Evolutionary conservation across 139 green algal genomes (phyloP).

Genomic region (Coccomyxa sp.): DNA sequence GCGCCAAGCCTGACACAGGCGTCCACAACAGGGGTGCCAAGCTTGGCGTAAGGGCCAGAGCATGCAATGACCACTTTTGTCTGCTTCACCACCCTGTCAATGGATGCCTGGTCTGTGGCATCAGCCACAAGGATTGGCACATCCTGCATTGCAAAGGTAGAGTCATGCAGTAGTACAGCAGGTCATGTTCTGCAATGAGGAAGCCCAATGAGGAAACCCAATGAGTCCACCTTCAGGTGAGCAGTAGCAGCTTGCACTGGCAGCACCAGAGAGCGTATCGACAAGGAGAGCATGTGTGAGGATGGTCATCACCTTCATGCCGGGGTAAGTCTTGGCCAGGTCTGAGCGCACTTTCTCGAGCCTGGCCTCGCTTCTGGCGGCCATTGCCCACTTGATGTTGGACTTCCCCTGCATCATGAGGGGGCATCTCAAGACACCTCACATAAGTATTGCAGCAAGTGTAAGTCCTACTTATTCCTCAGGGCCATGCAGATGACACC

Average conservation of each 20-base stretch:
- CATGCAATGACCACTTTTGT: constrained; percentile 68
- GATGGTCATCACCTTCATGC: constrained; percentile 12
- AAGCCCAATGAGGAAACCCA: too few species aligned
- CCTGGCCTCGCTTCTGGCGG: constrained; percentile 65
- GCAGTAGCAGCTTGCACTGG: background rate
- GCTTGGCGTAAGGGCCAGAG: constrained; percentile 60
- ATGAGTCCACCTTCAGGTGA: too few species aligned
- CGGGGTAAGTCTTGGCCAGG: constrained; percentile 38
- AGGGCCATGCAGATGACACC: too few species aligned
- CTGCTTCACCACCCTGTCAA: constrained; percentile 45
- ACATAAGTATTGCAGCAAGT: too few species aligned
- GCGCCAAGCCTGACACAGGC: constrained; percentile 60
- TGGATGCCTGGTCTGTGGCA: constrained; percentile 39
- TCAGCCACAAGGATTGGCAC: constrained; percentile 66
- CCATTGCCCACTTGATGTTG: constrained; percentile 82
- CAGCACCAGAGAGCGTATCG: background rate
- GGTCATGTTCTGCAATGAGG: too few species aligned
- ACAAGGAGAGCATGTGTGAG: background rate
- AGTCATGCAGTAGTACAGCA: background rate
- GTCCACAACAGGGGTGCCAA: constrained; percentile 70
- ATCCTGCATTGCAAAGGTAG: constrained; percentile 21
- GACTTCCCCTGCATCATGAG: constrained; percentile 14
- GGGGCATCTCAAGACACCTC: too few species aligned
- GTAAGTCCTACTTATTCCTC: too few species aligned
- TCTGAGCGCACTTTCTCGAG: constrained; percentile 53